phyloP scores from a whole-genome alignment of 352 stramenopile genomes.

The Ophiocytium majus region DNA sequence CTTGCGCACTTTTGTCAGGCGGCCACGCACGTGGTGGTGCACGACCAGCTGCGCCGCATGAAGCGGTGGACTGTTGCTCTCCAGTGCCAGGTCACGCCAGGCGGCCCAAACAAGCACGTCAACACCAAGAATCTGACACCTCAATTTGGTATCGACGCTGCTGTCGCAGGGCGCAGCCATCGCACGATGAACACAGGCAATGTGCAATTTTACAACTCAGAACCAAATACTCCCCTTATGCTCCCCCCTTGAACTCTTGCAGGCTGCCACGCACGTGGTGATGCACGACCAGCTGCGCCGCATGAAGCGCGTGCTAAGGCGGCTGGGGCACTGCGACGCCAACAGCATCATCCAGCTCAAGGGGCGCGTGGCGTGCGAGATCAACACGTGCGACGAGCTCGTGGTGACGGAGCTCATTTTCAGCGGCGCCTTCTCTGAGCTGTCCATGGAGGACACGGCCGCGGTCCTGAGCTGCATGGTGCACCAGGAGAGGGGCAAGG shows the following conservation, averaged over 20 bases:
- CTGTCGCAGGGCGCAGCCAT: no score
- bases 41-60: slow-evolving; percentile 69
- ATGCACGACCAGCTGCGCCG: slow-evolving; percentile 61
- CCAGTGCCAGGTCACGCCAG: no score
- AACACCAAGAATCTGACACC: no score
- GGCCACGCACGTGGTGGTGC: background rate
- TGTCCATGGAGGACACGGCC: slow-evolving; percentile 92
- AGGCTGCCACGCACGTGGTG: background rate
- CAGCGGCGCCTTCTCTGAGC: slow-evolving; percentile 93
- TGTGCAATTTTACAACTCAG: no score
- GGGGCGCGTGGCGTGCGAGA: slow-evolving; percentile 94
- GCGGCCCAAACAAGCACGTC: no score
- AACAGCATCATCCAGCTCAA: slow-evolving; percentile 98
- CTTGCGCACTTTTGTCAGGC: no score
- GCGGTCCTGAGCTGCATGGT: slow-evolving; percentile 93
- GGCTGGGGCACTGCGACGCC: slow-evolving; percentile 91
- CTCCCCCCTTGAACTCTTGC: no score
- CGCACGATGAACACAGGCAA: no score
- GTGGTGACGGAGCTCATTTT: slow-evolving; percentile 98
- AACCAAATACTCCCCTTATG: no score
- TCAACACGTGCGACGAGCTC: slow-evolving; percentile 96
- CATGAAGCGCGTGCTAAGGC: slow-evolving; percentile 91
- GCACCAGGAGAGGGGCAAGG: slow-evolving; percentile 39
- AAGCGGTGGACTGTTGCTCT: no score
- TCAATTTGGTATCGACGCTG: no score